Conservation (phyloP, 139 green algal genomes). For the Ettlia oleoabundans region DNA sequence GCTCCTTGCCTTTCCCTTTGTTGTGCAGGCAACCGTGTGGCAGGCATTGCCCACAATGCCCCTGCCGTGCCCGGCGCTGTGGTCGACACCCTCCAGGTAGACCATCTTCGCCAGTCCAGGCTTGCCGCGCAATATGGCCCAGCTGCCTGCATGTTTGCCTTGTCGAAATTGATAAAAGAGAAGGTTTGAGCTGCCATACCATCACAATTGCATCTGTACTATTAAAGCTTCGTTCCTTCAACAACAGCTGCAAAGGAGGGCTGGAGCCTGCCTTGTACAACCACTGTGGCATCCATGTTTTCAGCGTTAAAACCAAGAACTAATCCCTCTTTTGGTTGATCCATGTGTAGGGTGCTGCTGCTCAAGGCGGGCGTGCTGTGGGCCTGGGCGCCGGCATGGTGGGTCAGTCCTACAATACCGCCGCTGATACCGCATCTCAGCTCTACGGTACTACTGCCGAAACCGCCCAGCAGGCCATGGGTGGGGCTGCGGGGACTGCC, state of each 20-base stretch:
- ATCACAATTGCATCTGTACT: too few relatives aligned
- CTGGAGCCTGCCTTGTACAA: too few relatives aligned
- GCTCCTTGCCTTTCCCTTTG: background rate
- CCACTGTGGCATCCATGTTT: too few relatives aligned
- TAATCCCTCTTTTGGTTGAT: too few relatives aligned
- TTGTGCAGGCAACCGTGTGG: conserved; percentile 16
- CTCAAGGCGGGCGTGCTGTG: background rate
- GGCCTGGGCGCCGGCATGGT: conserved; percentile 1
- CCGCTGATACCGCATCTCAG: background rate
- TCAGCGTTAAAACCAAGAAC: too few relatives aligned
- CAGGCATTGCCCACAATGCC: background rate
- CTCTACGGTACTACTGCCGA: background rate
- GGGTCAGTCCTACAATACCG: background rate
- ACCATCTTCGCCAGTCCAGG: too few relatives aligned
- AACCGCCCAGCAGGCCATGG: background rate
- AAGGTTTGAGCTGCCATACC: too few relatives aligned
- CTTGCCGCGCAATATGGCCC: too few relatives aligned
- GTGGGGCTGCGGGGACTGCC: background rate
- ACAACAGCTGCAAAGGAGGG: too few relatives aligned
- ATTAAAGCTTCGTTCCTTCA: too few relatives aligned
- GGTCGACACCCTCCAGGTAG: background rate
- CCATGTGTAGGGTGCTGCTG: conserved; percentile 8
- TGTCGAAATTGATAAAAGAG: too few relatives aligned
- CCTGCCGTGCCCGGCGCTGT: background rate
- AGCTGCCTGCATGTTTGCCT: too few relatives aligned